Base-by-base conservation (phyloP, 1,139 yeast genomes). In the Candida albicans region DNA sequence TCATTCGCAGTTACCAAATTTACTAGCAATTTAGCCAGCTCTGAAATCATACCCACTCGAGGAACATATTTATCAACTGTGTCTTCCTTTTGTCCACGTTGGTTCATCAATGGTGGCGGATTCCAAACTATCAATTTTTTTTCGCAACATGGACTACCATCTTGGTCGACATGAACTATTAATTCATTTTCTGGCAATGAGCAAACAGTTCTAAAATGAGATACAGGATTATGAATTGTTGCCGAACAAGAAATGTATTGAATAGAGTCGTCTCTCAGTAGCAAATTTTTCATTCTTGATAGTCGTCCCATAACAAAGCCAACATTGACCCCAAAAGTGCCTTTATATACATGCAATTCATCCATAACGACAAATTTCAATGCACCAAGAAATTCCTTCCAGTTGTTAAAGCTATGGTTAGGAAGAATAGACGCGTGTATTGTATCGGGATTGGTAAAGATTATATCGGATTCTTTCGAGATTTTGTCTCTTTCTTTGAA, bases 361-460 rank as follows among this genome's bases (percentile, higher is more conserved):
- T 93, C 99, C 50, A 93, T 81, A 0, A 93, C 95, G 3, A 93
- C 84, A 54, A 75, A 85, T 56, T 77, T 79, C 51, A 93, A 65
- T 41, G 80, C 76, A 15, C 68, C 58, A 7, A 93, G 65, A 57
- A 91, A 88, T 33, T 77, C 72, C 30, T 75, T 67, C 98, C 99
- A 93, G 11, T 77, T 71, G 24, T 43, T 45, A 37, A 43, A 41
- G 4, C 52, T 44, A 25, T 55, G 51, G 45, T 81, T 78, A 0
- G 99, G 98, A 15, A 93, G 64, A 11, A 93, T 81, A 14, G 93
- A 82, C 0, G 90, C 78, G 63, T 93, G 99, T 2, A 95, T 71
- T 70, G 93, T 88, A 58, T 93, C 99, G 0, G 99, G 99, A 57
- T 93, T 93, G 0, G 98, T 88, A 60, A 93, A 89, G 8, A 93